Evolutionary conservation across 257 asterid species (phyloP).

Genomic region (Lavandula angustifolia): DNA sequence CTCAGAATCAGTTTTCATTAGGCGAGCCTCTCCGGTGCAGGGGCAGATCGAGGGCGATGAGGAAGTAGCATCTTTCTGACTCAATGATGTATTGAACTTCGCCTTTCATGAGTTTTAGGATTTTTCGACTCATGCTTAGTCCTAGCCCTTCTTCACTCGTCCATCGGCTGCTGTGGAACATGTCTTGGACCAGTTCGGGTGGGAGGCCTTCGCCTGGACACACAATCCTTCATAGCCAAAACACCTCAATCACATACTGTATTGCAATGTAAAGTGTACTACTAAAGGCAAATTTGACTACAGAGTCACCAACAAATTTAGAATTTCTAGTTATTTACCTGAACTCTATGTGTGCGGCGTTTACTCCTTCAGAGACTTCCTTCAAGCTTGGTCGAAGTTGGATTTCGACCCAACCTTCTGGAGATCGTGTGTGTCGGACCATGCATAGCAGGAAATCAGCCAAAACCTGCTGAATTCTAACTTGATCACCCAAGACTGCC

Average conservation of each 20-base stretch:
- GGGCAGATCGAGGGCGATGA: slow-evolving; percentile 62
- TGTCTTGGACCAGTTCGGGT: slow-evolving; percentile 75
- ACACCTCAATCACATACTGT: background rate
- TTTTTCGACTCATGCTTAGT: slow-evolving; percentile 69
- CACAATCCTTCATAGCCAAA: slow-evolving; percentile 53
- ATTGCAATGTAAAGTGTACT: background rate
- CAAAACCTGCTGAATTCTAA: slow-evolving; percentile 77
- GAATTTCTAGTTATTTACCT: no score
- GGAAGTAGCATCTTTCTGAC: slow-evolving; percentile 69
- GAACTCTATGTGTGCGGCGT: slow-evolving; percentile 58
- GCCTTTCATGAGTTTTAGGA: slow-evolving; percentile 81
- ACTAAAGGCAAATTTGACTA: background rate
- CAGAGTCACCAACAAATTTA: no score
- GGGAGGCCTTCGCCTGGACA: slow-evolving; percentile 96
- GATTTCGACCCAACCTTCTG: slow-evolving; percentile 86
- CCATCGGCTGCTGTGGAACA: slow-evolving; percentile 81
- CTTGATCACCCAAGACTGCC: slow-evolving; percentile 71
- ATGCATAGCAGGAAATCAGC: slow-evolving; percentile 73
- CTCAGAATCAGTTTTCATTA: slow-evolving; percentile 26
- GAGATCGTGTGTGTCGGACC: slow-evolving; percentile 66
- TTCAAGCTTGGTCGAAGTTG: slow-evolving; percentile 68
- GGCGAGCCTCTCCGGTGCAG: slow-evolving; percentile 39
- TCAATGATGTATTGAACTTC: slow-evolving; percentile 86
- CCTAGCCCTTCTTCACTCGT: slow-evolving; percentile 77
- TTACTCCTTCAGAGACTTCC: slow-evolving; percentile 52